These are phyloP conservation scores for Eucalyptus pauciflora DNA, from an alignment of 345 rosid species.

Conservation along the genomic window DNA sequence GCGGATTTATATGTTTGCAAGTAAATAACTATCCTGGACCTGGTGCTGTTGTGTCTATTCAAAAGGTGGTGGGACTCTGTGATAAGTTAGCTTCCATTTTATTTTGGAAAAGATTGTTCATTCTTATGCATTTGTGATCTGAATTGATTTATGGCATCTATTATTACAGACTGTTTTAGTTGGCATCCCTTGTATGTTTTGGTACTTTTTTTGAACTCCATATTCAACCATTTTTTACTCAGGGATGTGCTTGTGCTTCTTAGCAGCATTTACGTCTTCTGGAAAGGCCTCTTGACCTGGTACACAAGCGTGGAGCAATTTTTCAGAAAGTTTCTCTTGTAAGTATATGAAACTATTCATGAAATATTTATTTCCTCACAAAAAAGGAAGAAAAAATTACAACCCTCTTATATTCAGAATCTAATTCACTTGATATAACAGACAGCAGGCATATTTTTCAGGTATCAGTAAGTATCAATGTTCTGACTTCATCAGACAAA, in stretches of 20 bases:
- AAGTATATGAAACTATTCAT: constrained; percentile 21
- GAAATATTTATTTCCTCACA: neutral
- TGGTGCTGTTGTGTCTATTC: neutral
- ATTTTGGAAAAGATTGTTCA: neutral
- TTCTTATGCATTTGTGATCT: neutral
- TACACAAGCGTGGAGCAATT: constrained; percentile 56
- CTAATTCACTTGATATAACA: neutral
- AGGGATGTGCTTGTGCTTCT: neutral
- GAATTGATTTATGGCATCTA: neutral
- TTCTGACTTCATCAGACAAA: neutral
- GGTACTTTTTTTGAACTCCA: neutral
- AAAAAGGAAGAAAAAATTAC: neutral
- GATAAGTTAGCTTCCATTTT: neutral
- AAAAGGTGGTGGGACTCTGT: neutral
- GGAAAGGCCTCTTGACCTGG: constrained; percentile 79
- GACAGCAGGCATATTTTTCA: neutral
- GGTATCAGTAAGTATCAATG: neutral
- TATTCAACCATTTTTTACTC: neutral
- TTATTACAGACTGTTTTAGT: neutral
- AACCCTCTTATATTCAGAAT: neutral
- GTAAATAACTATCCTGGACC: neutral
- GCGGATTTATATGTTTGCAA: neutral
- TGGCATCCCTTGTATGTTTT: neutral
- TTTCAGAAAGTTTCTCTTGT: constrained; percentile 63
- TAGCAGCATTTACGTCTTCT: constrained; percentile 69